phyloP scores from a whole-genome alignment of 768 basidiomycete species.

The Lactifluus echinatus region DNA sequence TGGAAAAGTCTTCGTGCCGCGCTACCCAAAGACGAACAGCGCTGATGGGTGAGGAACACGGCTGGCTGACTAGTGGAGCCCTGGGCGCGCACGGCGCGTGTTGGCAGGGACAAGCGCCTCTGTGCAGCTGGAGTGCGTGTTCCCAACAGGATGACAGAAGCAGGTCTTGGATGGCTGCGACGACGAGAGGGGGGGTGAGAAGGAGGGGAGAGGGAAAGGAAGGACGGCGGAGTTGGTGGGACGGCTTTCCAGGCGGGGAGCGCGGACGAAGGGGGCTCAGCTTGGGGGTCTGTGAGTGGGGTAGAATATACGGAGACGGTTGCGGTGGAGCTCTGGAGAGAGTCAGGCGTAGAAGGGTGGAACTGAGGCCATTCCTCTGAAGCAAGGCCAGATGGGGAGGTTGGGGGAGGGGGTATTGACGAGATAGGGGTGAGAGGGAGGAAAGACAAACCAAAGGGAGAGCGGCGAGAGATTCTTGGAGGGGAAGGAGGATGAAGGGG shows the following conservation, averaged over 20 bases:
- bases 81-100: not conserved
- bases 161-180: conserved; percentile 16
- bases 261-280: not conserved
- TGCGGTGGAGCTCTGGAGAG: not conserved
- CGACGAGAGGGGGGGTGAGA: conserved; percentile 6
- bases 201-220: conserved; percentile 8
- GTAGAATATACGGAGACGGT: conserved; percentile 10
- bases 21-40: conserved; percentile 11
- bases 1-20: conserved; percentile 25
- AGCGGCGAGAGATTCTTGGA: conserved; percentile 6
- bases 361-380: conserved; percentile 3
- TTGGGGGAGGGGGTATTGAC: not conserved
- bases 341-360: conserved; percentile 8
- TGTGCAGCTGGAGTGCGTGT: not conserved
- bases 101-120: conserved; percentile 13
- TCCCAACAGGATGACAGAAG: conserved; percentile 1
- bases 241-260: conserved; percentile 19
- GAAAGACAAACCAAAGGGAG: conserved; percentile 4
- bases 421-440: conserved; percentile 8
- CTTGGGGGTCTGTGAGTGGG: conserved; percentile 3
- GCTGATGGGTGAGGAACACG: not conserved
- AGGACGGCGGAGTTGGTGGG: conserved; percentile 18
- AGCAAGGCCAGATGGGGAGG: too few species aligned
- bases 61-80: conserved; percentile 1
- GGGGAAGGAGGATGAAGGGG: conserved; percentile 11